A percentile compares a stretch with the other conserved stretches of the same genome.
These are phyloP conservation scores for Pythium rhizo-oryzae DNA, from an alignment of 352 stramenopile species.

Conservation along the genomic window DNA sequence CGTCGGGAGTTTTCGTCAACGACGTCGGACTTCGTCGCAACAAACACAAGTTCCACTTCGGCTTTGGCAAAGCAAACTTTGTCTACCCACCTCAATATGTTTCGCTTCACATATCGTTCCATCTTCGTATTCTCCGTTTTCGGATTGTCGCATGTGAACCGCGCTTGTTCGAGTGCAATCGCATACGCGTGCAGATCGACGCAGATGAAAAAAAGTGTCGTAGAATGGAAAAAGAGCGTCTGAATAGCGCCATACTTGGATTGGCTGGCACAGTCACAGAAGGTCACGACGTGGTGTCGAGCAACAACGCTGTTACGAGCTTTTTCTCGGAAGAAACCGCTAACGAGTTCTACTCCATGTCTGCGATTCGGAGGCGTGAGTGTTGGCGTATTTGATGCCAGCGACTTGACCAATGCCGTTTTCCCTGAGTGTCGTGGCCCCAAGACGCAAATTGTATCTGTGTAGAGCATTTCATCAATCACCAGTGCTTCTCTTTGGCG, in stretches of 20 bases:
- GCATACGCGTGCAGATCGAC: constrained; percentile 18
- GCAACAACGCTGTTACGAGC: not conserved
- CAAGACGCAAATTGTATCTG: constrained; percentile 3
- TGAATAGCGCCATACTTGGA: not conserved
- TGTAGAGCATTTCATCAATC: constrained; percentile 7
- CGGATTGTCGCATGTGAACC: not conserved
- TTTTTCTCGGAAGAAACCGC: constrained; percentile 1
- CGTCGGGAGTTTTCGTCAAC: not conserved
- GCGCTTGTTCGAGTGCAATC: constrained; percentile 7
- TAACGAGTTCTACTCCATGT: constrained; percentile 4
- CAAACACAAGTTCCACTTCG: constrained; percentile 8
- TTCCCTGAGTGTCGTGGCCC: constrained; percentile 7
- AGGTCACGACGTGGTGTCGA: constrained; percentile 10
- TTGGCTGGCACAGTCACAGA: constrained; percentile 9
- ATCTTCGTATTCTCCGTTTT: not conserved
- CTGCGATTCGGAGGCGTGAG: not conserved
- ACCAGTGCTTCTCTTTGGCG: not conserved
- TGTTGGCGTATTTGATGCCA: constrained; percentile 1
- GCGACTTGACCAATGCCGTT: constrained; percentile 11
- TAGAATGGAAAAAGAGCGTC: constrained; percentile 1
- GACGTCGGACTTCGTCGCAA: constrained; percentile 8
- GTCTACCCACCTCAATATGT: constrained; percentile 11
- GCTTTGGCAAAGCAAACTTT: not conserved
- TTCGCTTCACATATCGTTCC: constrained; percentile 5
- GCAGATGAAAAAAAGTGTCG: constrained; percentile 11